Base-by-base conservation (phyloP, 1,284 basidiomycete species). In the Papiliotrema flavescens region DNA sequence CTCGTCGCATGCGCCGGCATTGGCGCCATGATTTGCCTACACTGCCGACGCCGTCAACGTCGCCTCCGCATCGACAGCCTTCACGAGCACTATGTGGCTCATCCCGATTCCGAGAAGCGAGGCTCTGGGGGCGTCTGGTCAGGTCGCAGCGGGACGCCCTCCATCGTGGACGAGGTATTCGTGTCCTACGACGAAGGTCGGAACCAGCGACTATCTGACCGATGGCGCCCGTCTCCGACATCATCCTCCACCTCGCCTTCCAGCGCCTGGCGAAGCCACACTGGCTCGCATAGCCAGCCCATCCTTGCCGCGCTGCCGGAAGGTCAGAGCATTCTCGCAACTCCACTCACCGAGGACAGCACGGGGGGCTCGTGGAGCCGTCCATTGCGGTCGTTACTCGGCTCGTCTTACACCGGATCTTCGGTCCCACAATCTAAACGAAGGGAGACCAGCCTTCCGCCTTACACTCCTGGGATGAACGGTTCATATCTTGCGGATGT, bases 161-260 rank as follows among this genome's bases (percentile, higher is more conserved):
- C 28, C 28, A 11, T 32, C 35, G 23, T 49, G 17, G 55, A 56
- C 5, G 56, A 60, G 40, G 54, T 63, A 8, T 61, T 63, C 39
- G 57, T 63, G 2, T 54, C 54, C 13, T 65, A 65, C 45, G 59
- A 61, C 23, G 57, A 61, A 37, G 59, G 51, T 0, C 41, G 39
- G 22, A 46, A 45, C 3, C 59, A 65, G 34, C 32, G 57, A 7
- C n/a, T 60, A 24, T 57, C 56, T 17, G 60, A 60, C 6, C 49
- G 53, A 37, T 62, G 62, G 62, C 34, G 45, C 26, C 42, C 44
- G 3, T 46, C 56, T 3, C 49, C 42, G 6, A 48, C 53, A 20
- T 43, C 53, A 20, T 43, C 57, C 19, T 28, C 13, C 47, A 4
- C 13, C 11, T 19, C 17, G 5, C 5, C 39, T 40, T 40, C 15